Evolutionary conservation across 2,329 filamentous ascomycete species (phyloP).

Genomic region (Fusarium aywerte): DNA sequence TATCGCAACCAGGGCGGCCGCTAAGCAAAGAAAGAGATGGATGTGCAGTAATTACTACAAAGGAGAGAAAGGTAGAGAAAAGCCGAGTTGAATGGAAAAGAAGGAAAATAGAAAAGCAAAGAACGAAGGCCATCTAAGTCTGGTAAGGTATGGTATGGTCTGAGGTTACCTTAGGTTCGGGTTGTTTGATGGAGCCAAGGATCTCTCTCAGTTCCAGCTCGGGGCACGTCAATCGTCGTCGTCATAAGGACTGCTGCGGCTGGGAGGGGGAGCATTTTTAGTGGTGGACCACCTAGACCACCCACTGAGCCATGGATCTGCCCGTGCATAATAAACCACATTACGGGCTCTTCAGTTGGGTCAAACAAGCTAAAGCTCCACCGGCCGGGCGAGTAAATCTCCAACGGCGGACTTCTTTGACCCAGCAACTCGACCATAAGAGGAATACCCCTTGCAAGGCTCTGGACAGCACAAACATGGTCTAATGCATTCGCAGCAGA

Average conservation of each 20-base stretch:
- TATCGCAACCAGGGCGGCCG: conserved; percentile 9
- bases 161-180: conserved; percentile 14
- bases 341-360: conserved; percentile 14
- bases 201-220: conserved; percentile 10
- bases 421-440: not conserved
- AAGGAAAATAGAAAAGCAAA: conserved; percentile 33
- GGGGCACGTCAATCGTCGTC: conserved; percentile 28
- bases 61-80: conserved; percentile 5
- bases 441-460: not conserved
- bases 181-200: conserved; percentile 6
- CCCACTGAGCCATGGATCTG: conserved; percentile 13
- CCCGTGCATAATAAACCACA: conserved; percentile 8
- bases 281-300: conserved; percentile 8
- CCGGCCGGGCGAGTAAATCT: not conserved
- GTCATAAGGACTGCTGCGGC: conserved; percentile 33
- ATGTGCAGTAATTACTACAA: conserved; percentile 3
- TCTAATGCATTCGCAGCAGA: conserved; percentile 23
- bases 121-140: conserved; percentile 15
- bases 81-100: conserved; percentile 22
- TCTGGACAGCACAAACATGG: conserved; percentile 2
- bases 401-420: conserved; percentile 7
- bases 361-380: conserved; percentile 22
- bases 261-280: conserved; percentile 8
- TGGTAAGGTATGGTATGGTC: conserved; percentile 21
- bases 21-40: conserved; percentile 22